phyloP scores from a whole-genome alignment of 192 early-diverging fungal species.

The Mortierella hygrophila region DNA sequence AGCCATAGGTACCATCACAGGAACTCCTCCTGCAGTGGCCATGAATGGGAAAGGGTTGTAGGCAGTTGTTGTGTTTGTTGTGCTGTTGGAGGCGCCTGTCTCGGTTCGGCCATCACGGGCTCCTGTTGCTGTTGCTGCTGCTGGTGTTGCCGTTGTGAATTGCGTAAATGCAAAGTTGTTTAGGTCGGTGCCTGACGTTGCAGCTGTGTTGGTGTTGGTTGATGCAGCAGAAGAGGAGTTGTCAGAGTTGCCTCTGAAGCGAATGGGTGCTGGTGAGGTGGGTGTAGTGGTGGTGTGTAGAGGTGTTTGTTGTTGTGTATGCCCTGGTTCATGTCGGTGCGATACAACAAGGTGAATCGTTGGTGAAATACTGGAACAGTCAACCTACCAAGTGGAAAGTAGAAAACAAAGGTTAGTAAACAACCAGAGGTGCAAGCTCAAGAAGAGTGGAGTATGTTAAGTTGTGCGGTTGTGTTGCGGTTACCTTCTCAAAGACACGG shows the following conservation, averaged over 20 bases:
- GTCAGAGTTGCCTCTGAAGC: slow-evolving; percentile 14
- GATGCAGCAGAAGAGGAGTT: not conserved
- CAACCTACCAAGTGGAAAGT: slow-evolving; percentile 15
- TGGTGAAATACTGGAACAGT: slow-evolving; percentile 27
- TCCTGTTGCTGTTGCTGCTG: not conserved
- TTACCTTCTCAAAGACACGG: slow-evolving; percentile 48
- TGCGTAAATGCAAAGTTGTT: not conserved
- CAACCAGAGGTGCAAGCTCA: not conserved
- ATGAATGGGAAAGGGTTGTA: slow-evolving; percentile 7
- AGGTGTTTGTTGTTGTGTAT: not conserved
- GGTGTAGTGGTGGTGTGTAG: slow-evolving; percentile 16
- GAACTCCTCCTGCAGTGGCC: not conserved
- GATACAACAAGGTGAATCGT: slow-evolving; percentile 44
- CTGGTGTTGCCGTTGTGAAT: not conserved
- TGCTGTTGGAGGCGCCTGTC: not conserved
- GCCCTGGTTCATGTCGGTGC: slow-evolving; percentile 2
- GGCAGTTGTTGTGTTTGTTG: not conserved
- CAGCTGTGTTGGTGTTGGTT: not conserved
- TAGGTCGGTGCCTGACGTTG: not conserved
- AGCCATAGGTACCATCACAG: not conserved
- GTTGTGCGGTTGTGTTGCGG: not conserved
- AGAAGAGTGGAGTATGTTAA: not conserved
- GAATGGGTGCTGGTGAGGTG: slow-evolving; percentile 19
- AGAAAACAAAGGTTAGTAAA: not conserved
- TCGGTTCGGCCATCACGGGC: slow-evolving; percentile 7